Evolutionary conservation across 78 protist genomes (phyloP), one percentile per base, ranked within the genome.

Genomic region (Pelomyxa schiedti): DNA sequence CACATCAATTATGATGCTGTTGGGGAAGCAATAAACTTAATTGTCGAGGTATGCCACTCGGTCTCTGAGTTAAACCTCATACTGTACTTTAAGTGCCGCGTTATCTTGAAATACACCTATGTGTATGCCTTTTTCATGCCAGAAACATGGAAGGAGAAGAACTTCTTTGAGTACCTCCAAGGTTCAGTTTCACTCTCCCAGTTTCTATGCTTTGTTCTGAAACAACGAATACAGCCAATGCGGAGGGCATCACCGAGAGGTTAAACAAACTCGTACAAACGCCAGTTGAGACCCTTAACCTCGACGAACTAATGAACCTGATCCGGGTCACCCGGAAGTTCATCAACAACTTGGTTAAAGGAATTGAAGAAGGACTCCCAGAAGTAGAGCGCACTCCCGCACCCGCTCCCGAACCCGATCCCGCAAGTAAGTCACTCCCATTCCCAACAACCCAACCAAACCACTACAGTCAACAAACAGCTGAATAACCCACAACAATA

Each of bases 121-220:
- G 86, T 86, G 5, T 80, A 76, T 58, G 90, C 82, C 29, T 86
- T 47, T 43, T 86, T 74, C 65, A 52, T 83, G 3, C 6, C 24
- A 0, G 79, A 73, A 6, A 47, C 39, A 22, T 75, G 72, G 1
- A 74, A 78, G 4, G 80, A 79, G 22, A 73, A 83, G 58, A 43
- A 70, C 8, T 77, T 83, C 39, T 83, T 83, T 8, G 88, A 83
- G 58, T 83, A 83, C 52, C 88, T 74, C 68, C 88, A 83, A 38
- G n/a, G n/a, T n/a, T n/a, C n/a, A n/a, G n/a, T n/a, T n/a, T n/a
- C n/a, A n/a, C n/a, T n/a, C n/a, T n/a, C n/a, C n/a, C n/a, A n/a
- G n/a, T n/a, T n/a, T n/a, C n/a, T n/a, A n/a, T n/a, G n/a, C n/a
- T n/a, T n/a, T n/a, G n/a, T n/a, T n/a, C n/a, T n/a, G n/a, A n/a